Conservation (phyloP, 2,329 filamentous ascomycete species). For the Fusarium siculi region DNA sequence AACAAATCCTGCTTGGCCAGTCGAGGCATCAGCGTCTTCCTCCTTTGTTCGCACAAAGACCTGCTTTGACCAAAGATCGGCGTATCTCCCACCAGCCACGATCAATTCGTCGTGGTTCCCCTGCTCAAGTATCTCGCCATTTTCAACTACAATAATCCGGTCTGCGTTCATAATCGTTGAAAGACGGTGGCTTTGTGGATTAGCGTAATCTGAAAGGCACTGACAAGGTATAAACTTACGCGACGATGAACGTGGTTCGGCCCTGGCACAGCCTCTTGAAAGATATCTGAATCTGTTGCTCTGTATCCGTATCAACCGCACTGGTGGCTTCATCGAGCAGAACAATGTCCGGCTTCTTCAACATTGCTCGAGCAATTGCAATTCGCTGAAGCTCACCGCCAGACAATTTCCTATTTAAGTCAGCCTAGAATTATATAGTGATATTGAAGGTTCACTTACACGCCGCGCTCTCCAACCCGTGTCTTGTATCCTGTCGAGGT, state of each 20-base stretch:
- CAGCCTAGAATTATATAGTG: slow-evolving; percentile 13
- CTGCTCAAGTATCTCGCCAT: slow-evolving; percentile 71
- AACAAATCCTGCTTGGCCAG: slow-evolving; percentile 44
- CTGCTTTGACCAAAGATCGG: slow-evolving; percentile 73
- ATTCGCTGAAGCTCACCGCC: slow-evolving; percentile 75
- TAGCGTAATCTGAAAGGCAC: background rate
- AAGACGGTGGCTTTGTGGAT: slow-evolving; percentile 66
- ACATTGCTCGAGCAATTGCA: slow-evolving; percentile 75
- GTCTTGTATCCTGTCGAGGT: slow-evolving; percentile 57
- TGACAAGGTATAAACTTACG: slow-evolving; percentile 53
- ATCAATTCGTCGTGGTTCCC: slow-evolving; percentile 71
- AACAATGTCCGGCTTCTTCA: slow-evolving; percentile 79
- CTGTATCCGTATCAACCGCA: slow-evolving; percentile 77
- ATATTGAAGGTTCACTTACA: slow-evolving; percentile 47
- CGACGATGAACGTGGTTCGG: slow-evolving; percentile 74
- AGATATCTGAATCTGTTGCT: slow-evolving; percentile 73
- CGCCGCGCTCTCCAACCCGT: slow-evolving; percentile 61
- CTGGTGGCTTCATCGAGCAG: slow-evolving; percentile 84
- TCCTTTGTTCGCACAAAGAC: slow-evolving; percentile 64
- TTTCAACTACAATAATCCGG: slow-evolving; percentile 71
- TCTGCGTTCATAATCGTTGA: slow-evolving; percentile 78
- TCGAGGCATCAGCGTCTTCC: slow-evolving; percentile 37
- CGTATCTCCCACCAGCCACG: slow-evolving; percentile 68
- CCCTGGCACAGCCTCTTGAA: slow-evolving; percentile 67
- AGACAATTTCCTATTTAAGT: slow-evolving; percentile 64